These are phyloP conservation scores for Septoria linicola DNA, from an alignment of 2,329 filamentous ascomycete species.

Conservation along the genomic window DNA sequence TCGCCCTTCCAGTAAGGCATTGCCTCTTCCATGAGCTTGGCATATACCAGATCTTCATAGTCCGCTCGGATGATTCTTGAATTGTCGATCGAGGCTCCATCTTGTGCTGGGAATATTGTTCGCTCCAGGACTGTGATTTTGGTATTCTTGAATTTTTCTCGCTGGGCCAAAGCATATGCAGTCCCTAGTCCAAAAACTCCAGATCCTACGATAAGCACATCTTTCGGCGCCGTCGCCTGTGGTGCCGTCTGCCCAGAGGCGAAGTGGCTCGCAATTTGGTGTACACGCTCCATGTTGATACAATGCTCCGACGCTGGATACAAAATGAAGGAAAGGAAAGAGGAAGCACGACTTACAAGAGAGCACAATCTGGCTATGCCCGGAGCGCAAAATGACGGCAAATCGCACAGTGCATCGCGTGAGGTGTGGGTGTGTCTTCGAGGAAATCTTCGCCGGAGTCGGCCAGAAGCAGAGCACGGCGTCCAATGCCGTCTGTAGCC, in stretches of 20 bases:
- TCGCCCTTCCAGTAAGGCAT: constrained; percentile 67
- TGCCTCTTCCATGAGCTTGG: constrained; percentile 68
- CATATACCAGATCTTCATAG: constrained; percentile 78
- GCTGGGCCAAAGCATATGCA: constrained; percentile 67
- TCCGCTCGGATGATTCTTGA: constrained; percentile 68
- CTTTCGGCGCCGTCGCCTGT: constrained; percentile 40
- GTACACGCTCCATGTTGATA: constrained; percentile 14
- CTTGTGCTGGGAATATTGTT: constrained; percentile 57
- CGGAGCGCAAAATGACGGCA: constrained; percentile 6
- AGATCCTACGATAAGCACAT: constrained; percentile 51
- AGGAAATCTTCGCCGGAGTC: constrained; percentile 6
- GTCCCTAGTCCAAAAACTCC: constrained; percentile 62
- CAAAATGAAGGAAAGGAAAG: neutral
- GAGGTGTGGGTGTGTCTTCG: constrained; percentile 1
- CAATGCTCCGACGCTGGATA: neutral
- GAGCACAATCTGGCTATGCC: neutral
- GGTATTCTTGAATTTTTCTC: constrained; percentile 52
- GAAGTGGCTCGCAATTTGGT: constrained; percentile 15
- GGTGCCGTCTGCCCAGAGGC: constrained; percentile 4
- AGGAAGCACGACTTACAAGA: neutral
- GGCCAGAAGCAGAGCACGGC: neutral
- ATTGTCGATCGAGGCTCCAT: constrained; percentile 54
- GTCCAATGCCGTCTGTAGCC: constrained; percentile 6
- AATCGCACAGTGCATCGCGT: neutral
- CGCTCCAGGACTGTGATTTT: constrained; percentile 60